These are phyloP conservation scores for Ustilago shanxiensis DNA, from an alignment of 1,284 basidiomycete genomes.

Conservation along the genomic window DNA sequence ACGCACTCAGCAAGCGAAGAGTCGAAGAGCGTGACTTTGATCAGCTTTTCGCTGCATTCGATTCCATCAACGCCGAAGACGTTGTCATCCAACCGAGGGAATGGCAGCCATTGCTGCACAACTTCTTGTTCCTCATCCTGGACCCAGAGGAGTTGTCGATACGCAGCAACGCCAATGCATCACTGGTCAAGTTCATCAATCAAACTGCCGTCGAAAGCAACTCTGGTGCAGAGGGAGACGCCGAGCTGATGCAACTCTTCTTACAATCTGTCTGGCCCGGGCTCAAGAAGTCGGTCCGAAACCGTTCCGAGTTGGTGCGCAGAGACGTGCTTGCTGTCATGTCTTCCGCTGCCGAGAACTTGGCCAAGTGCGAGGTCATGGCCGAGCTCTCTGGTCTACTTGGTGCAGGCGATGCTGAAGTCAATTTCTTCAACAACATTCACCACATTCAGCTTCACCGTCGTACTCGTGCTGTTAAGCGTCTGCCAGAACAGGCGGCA, in stretches of 20 bases:
- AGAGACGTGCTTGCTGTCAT: conserved; percentile 86
- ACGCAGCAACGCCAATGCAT: conserved; percentile 82
- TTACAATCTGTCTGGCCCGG: conserved; percentile 81
- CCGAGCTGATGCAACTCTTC: conserved; percentile 72
- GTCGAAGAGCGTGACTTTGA: conserved; percentile 96
- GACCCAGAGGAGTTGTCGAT: conserved; percentile 90
- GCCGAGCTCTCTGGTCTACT: conserved; percentile 85
- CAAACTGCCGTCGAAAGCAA: conserved; percentile 38
- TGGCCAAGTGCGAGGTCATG: conserved; percentile 75
- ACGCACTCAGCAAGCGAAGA: conserved; percentile 85
- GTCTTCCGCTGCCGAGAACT: conserved; percentile 77
- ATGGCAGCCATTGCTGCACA: conserved; percentile 88
- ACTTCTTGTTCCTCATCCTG: conserved; percentile 86
- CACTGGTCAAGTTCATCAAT: conserved; percentile 81
- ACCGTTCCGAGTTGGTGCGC: conserved; percentile 88
- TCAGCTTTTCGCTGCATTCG: conserved; percentile 83
- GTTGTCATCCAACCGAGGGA: conserved; percentile 73
- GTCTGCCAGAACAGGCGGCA: conserved; percentile 85
- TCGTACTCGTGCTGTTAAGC: conserved; percentile 85
- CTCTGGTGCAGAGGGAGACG: conserved; percentile 22
- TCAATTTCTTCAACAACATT: conserved; percentile 96
- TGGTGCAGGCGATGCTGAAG: conserved; percentile 92
- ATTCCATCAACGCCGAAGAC: conserved; percentile 78
- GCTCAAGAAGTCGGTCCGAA: conserved; percentile 83
- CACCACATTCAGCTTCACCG: conserved; percentile 94